Conservation (phyloP, 2,329 filamentous ascomycete genomes). For the Pseudocercospora fijiensis region DNA sequence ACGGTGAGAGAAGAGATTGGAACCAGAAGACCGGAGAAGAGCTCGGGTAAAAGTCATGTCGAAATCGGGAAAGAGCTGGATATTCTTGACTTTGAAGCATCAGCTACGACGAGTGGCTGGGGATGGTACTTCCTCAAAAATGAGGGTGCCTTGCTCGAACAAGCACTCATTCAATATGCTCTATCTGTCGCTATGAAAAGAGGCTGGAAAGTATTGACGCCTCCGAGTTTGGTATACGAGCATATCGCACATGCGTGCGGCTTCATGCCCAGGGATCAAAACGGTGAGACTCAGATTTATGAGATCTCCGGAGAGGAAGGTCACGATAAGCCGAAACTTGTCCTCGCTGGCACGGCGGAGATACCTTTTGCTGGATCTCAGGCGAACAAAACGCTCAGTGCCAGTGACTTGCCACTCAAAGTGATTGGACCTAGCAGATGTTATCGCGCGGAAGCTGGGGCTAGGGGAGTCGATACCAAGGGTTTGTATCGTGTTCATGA, state of each 20-base stretch:
- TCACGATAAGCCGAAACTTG: constrained; percentile 66
- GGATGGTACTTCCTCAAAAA: constrained; percentile 97
- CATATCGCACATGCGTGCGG: constrained; percentile 90
- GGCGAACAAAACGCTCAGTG: constrained; percentile 67
- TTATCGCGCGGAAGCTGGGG: constrained; percentile 92
- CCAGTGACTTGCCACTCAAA: constrained; percentile 69
- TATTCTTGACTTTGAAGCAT: constrained; percentile 83
- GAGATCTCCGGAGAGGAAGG: constrained; percentile 59
- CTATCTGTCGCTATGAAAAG: constrained; percentile 68
- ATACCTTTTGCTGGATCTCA: constrained; percentile 92
- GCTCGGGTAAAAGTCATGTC: constrained; percentile 49
- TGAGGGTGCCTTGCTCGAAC: constrained; percentile 89
- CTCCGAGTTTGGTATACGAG: constrained; percentile 86
- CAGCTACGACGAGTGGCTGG: constrained; percentile 84
- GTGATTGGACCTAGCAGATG: constrained; percentile 84
- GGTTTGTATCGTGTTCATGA: constrained; percentile 96
- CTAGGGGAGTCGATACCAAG: constrained; percentile 85
- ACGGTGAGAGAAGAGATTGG: constrained; percentile 72
- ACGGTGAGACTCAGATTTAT: constrained; percentile 92
- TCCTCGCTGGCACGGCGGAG: constrained; percentile 85
- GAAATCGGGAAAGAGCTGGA: constrained; percentile 83
- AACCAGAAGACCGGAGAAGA: not conserved
- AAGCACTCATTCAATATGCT: constrained; percentile 86
- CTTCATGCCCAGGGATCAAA: constrained; percentile 87
- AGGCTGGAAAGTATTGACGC: constrained; percentile 78